phyloP scores from a whole-genome alignment of 331 rosid genomes.

The Ulmus americana region DNA sequence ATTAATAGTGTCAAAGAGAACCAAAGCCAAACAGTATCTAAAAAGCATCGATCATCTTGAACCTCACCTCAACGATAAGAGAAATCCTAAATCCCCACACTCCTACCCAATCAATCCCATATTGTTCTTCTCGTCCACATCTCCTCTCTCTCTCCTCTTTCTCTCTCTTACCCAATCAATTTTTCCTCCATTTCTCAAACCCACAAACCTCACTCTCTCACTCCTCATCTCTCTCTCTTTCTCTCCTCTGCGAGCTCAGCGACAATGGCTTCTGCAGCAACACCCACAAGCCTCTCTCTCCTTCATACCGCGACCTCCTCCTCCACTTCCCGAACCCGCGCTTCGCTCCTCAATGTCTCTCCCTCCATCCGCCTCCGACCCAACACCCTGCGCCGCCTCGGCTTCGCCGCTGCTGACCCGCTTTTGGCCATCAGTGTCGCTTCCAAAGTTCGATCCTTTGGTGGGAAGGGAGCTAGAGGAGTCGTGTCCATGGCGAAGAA shows the following conservation, averaged over 20 bases:
- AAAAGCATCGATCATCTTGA: conserved; percentile 38
- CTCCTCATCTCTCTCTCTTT: conserved; percentile 19
- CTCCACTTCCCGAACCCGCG: conserved; percentile 34
- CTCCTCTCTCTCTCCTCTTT: conserved; percentile 18
- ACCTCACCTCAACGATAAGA: conserved; percentile 87
- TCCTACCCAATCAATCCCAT: conserved; percentile 40
- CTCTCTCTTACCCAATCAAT: not conserved
- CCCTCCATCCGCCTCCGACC: conserved; percentile 49
- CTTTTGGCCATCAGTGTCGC: conserved; percentile 52
- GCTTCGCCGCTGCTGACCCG: conserved; percentile 74
- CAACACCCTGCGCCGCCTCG: conserved; percentile 52
- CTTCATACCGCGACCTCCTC: conserved; percentile 47
- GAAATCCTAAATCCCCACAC: conserved; percentile 32
- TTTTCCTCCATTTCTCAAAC: not conserved
- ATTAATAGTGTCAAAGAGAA: not conserved
- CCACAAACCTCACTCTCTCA: conserved; percentile 4
- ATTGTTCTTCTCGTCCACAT: conserved; percentile 53
- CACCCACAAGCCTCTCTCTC: conserved; percentile 60
- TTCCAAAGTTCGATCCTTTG: conserved; percentile 37
- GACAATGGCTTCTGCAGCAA: conserved; percentile 66
- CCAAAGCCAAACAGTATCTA: not conserved
- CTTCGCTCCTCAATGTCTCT: conserved; percentile 43
- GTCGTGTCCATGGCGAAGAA: conserved; percentile 82
- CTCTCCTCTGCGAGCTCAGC: conserved; percentile 42
- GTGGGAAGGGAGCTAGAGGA: conserved; percentile 43